Evolutionary conservation across 1,284 basidiomycete genomes (phyloP), one percentile per base, ranked within the genome.

Genomic region (Leccinum subrobustum): DNA sequence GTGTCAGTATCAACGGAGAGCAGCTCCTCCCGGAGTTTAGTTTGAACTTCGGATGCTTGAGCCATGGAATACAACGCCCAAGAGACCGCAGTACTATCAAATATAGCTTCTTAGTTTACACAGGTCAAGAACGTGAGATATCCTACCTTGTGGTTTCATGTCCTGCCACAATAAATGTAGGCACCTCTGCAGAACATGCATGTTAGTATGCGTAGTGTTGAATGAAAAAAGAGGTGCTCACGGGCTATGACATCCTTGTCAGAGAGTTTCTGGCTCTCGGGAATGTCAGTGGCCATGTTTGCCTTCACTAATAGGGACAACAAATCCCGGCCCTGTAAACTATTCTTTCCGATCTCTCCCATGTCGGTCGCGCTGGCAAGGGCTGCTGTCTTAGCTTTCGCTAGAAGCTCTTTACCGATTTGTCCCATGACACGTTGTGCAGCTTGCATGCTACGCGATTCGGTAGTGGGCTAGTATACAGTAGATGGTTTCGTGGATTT

Each of bases 161-260:
- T 0, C 92, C 92, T 4, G 87, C 86, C 6, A 84, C 75, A 1
- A 89, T 54, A 50, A 60, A 66, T 9, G 68, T 71, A 8, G 70
- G 71, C 9, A 80, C 70, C 73, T 79, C 78, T 78, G 63, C 3
- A 20, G 16, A 61, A 4, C 18, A 35, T 8, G 4, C 7, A 1
- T 29, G 25, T 62, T 20, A 55, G 3, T 29, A 3, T 29, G 27
- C 27, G 27, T 29, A 29, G 27, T 0, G 27, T 29, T 29, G 27
- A 29, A 29, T 29, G 0, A 29, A 29, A 29, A 0, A 29, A 5
- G 42, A 20, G 42, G 18, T 44, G 83, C 81, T 77, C 78, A 85
- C 92, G 92, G 7, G 85, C 83, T 25, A 89, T 67, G 1, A 93
- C 85, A 64, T 93, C 91, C 18, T 84, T 80, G 65, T 93, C 91